phyloP scores from a whole-genome alignment of 108 stramenopile species.

The Cyclotella atomus region DNA sequence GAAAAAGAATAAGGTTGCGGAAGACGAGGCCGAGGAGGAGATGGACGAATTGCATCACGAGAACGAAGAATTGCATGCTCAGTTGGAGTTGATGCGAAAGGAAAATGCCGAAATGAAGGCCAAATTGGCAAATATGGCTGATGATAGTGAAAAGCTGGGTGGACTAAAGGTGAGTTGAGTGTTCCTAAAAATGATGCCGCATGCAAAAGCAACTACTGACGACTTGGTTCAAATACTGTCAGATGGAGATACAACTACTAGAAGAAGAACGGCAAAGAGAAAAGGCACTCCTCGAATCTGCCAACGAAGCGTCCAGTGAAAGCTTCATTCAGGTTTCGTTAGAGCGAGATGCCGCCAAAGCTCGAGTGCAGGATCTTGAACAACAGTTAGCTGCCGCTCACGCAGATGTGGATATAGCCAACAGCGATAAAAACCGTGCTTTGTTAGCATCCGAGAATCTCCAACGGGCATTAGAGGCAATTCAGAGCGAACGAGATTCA shows the following conservation, averaged over 20 bases:
- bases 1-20: conserved; percentile 53
- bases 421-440: conserved; percentile 72
- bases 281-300: conserved; percentile 53
- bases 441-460: conserved; percentile 75
- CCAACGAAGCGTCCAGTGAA: conserved; percentile 44
- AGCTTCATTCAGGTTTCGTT: conserved; percentile 51
- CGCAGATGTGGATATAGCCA: conserved; percentile 81
- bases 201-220: no score
- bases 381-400: conserved; percentile 73
- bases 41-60: conserved; percentile 75
- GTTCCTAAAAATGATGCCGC: no score
- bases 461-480: conserved; percentile 78
- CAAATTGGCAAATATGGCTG: conserved; percentile 54
- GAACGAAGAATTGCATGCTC: conserved; percentile 72
- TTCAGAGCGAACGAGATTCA: conserved; percentile 86
- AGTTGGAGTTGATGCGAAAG: conserved; percentile 58
- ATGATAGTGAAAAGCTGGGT: conserved; percentile 57
- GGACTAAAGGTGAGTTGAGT: conserved; percentile 55
- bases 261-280: conserved; percentile 79
- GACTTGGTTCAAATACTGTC: conserved; percentile 3
- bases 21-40: conserved; percentile 49
- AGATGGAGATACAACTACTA: conserved; percentile 83
- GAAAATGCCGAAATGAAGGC: conserved; percentile 57
- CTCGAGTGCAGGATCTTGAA: conserved; percentile 67
- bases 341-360: conserved; percentile 71